Evolutionary conservation across 805 yeast genomes (phyloP), one percentile per base, ranked within the genome.

Genomic region (Yarrowia sp.): DNA sequence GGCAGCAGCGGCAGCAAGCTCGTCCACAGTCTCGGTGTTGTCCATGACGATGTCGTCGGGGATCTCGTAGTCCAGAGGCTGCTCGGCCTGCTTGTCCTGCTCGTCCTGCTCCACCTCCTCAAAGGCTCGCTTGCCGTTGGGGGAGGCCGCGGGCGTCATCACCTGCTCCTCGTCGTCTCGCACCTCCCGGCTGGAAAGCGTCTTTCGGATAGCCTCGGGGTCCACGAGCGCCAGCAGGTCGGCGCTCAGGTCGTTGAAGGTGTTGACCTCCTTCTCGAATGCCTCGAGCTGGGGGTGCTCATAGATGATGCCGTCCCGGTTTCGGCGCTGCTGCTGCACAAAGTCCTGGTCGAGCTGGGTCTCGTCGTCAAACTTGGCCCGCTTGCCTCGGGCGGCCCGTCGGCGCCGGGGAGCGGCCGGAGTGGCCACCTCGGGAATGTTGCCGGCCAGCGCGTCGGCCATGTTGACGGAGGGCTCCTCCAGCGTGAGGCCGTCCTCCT

Each of bases 101-200:
- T 38, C 55, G 19, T 63, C 67, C 40, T 38, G 58, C 14, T 63
- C 67, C 38, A 63, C 56, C 46, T 63, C 56, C 67, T 48, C 67
- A 16, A 38, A 63, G 8, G 46, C 38, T 26, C 67, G 67, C 48
- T 63, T 63, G 41, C 67, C 67, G 38, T 49, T 49, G n/a, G 67
- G 67, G 7, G 67, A 63, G 0, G 67, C 56, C 8, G 67, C 67
- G n/a, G 67, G 67, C 5, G 67, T 63, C 45, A 63, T 63, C 26
- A 63, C 67, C 48, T 63, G 67, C 55, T 48, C 67, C 56, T 63
- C 56, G n/a, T 49, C 65, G 42, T 59, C 65, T 2, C 65, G 65
- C 35, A 38, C 50, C 35, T 43, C 48, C 8, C 65, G 65, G 41
- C 46, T 45, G 40, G 26, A 43, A n/a, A 59, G 65, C 11, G 65